Conservation (phyloP, 345 rosid genomes). For the Excoecaria agallocha region DNA sequence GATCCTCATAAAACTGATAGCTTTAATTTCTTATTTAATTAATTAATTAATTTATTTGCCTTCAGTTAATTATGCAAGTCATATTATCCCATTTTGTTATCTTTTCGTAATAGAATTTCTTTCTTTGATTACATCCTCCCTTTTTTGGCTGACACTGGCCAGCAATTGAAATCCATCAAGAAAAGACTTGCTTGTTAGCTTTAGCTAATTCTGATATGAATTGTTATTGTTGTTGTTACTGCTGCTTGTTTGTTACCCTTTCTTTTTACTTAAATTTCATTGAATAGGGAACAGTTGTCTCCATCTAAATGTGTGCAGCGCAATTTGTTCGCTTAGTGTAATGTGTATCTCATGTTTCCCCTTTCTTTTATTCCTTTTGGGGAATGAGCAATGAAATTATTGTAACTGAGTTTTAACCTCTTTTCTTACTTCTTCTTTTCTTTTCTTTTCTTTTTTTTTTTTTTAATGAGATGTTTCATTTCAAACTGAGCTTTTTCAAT, state of each 20-base stretch:
- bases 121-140: background rate
- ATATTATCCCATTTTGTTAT: background rate
- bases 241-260: background rate
- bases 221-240: too few relatives aligned
- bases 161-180: background rate
- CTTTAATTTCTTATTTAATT: background rate
- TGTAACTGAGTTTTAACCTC: background rate
- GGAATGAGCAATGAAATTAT: background rate
- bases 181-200: constrained; percentile 3
- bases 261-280: background rate
- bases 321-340: background rate
- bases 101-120: background rate
- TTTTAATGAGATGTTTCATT: background rate
- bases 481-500: background rate
- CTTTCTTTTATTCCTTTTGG: background rate
- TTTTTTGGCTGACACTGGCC: background rate
- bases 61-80: background rate
- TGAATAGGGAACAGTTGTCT: background rate
- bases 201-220: too few relatives aligned
- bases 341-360: background rate
- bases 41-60: background rate
- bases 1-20: background rate
- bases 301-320: background rate
- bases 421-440: too few relatives aligned
- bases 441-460: too few relatives aligned